These are phyloP conservation scores for Fusarium camptoceras DNA, from an alignment of 2,329 filamentous ascomycete genomes.

Conservation along the genomic window DNA sequence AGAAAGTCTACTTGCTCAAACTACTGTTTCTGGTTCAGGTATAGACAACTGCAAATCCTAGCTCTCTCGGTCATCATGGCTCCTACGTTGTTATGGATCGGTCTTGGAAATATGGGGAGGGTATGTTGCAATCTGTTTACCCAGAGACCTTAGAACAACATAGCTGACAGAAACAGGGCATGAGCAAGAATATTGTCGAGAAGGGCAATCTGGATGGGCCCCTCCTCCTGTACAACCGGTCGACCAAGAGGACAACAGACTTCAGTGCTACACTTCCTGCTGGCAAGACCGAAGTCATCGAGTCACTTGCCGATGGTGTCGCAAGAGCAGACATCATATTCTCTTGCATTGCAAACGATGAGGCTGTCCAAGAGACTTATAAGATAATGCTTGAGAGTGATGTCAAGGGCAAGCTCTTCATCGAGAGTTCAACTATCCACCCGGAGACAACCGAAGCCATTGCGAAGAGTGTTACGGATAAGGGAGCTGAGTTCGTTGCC, in stretches of 20 bases:
- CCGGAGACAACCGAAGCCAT: slow-evolving; percentile 80
- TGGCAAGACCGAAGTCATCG: slow-evolving; percentile 72
- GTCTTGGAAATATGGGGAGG: slow-evolving; percentile 88
- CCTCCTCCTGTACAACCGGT: slow-evolving; percentile 85
- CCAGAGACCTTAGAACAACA: not conserved
- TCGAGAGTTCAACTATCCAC: slow-evolving; percentile 90
- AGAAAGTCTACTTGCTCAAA: not conserved
- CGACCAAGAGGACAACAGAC: slow-evolving; percentile 71
- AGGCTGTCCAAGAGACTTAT: slow-evolving; percentile 74
- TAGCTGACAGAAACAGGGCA: slow-evolving; percentile 67
- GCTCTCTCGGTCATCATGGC: slow-evolving; percentile 56
- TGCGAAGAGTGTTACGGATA: slow-evolving; percentile 66
- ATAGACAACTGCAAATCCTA: not conserved
- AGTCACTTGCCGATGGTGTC: slow-evolving; percentile 74
- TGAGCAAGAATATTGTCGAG: slow-evolving; percentile 84
- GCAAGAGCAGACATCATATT: slow-evolving; percentile 81
- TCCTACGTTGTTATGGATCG: slow-evolving; percentile 78
- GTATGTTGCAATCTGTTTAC: slow-evolving; percentile 58
- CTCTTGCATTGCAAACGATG: slow-evolving; percentile 82
- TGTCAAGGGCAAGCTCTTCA: slow-evolving; percentile 78
- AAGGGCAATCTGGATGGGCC: slow-evolving; percentile 80
- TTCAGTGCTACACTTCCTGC: slow-evolving; percentile 70
- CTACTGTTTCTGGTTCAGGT: not conserved
- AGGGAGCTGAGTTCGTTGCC: slow-evolving; percentile 80
- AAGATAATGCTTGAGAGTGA: slow-evolving; percentile 64